These are phyloP conservation scores for Melaleuca quinquenervia DNA, from an alignment of 345 rosid genomes.

Conservation along the genomic window DNA sequence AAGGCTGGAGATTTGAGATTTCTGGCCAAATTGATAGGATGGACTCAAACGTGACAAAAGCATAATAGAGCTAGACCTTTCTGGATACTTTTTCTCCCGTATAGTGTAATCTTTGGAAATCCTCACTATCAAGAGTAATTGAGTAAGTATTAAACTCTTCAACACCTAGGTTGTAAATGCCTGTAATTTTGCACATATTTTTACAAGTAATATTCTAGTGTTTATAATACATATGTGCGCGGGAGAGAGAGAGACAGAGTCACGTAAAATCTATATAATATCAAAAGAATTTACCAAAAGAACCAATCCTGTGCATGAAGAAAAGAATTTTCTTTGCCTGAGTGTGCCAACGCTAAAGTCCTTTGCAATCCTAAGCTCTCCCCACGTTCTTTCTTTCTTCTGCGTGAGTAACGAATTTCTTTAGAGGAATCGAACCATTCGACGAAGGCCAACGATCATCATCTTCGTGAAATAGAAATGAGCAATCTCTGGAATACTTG, in stretches of 20 bases:
- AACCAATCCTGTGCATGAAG: neutral
- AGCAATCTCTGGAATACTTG: neutral
- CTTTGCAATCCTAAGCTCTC: neutral
- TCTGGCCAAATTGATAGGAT: too few species aligned
- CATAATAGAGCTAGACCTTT: too few species aligned
- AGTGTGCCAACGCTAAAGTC: neutral
- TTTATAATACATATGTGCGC: neutral
- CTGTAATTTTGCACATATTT: neutral
- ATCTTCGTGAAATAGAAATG: neutral
- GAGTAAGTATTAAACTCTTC: too few species aligned
- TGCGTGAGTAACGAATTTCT: neutral
- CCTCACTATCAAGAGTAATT: too few species aligned
- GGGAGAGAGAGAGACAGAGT: neutral
- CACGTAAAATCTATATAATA: accelerated
- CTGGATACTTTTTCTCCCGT: too few species aligned
- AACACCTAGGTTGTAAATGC: too few species aligned
- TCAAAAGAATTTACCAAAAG: neutral
- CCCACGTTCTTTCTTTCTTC: neutral
- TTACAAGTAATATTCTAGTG: neutral
- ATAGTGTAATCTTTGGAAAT: too few species aligned
- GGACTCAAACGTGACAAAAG: too few species aligned
- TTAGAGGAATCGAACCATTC: neutral
- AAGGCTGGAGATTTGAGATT: too few species aligned
- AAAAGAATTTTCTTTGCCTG: neutral
- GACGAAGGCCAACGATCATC: neutral